Percentiles rank a stretch among this genome's conserved stretches.
Conservation (phyloP, 2,329 filamentous ascomycete species). For the Aspergillus amoenus region DNA sequence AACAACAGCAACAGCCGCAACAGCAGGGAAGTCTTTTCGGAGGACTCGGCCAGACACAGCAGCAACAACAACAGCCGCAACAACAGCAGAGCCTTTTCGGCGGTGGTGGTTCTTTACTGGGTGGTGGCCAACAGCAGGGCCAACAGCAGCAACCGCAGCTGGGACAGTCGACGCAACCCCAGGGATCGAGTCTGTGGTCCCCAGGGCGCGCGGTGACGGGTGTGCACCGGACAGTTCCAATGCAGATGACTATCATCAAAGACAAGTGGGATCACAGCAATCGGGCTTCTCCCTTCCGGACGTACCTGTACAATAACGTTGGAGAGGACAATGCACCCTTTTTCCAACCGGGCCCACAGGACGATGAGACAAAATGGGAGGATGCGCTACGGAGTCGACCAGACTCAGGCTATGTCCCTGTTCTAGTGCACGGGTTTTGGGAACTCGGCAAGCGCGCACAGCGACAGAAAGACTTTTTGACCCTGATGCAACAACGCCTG, state of each 20-base stretch:
- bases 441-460: conserved; percentile 57
- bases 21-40: conserved; percentile 14
- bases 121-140: conserved; percentile 25
- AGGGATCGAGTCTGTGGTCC: conserved; percentile 44
- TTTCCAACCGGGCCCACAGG: conserved; percentile 57
- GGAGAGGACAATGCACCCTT: conserved; percentile 60
- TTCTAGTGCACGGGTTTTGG: conserved; percentile 60
- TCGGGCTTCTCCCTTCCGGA: conserved; percentile 55
- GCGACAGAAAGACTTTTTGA: conserved; percentile 58
- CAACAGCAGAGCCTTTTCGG: conserved; percentile 30
- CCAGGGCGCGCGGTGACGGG: conserved; percentile 45
- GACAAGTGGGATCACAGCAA: conserved; percentile 60
- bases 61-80: conserved; percentile 34
- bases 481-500: conserved; percentile 56
- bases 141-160: conserved; percentile 37
- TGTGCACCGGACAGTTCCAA: conserved; percentile 60
- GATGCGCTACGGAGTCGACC: conserved; percentile 62
- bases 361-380: conserved; percentile 64
- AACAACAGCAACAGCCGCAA: conserved; percentile 19
- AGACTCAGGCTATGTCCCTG: conserved; percentile 57
- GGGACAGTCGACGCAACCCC: conserved; percentile 41
- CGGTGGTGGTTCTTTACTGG: conserved; percentile 30
- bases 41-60: conserved; percentile 25
- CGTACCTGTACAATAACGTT: conserved; percentile 65
- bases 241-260: conserved; percentile 61